Evolutionary conservation across 2,329 filamentous ascomycete genomes (phyloP).

Genomic region (Oidium heveae): DNA sequence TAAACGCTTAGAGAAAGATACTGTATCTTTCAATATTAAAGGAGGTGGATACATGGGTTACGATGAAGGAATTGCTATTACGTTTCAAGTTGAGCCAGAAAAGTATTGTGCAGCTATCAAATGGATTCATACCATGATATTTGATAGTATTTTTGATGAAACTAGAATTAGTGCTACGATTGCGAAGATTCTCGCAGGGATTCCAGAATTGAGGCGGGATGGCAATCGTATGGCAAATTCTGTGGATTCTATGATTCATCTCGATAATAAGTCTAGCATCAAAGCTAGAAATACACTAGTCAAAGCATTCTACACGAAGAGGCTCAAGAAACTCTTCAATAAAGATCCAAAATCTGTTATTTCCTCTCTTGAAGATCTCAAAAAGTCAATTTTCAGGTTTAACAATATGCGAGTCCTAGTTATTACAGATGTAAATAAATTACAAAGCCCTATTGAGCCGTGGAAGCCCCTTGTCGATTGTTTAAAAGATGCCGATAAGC

Average conservation of each 20-base stretch:
- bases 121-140: constrained; percentile 71
- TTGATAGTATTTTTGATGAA: constrained; percentile 68
- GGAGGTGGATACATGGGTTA: constrained; percentile 46
- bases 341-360: constrained; percentile 54
- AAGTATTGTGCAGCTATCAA: constrained; percentile 64
- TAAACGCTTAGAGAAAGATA: constrained; percentile 73
- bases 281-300: constrained; percentile 64
- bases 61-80: constrained; percentile 55
- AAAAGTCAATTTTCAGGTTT: constrained; percentile 52
- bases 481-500: constrained; percentile 17
- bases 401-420: constrained; percentile 71
- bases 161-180: constrained; percentile 35
- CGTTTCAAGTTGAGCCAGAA: constrained; percentile 65
- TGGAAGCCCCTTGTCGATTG: constrained; percentile 37
- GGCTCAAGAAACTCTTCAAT: constrained; percentile 56
- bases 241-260: constrained; percentile 55
- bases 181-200: constrained; percentile 66
- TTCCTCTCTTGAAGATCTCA: constrained; percentile 50
- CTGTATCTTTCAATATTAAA: constrained; percentile 56
- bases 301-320: constrained; percentile 66
- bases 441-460: constrained; percentile 48
- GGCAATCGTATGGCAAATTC: constrained; percentile 42
- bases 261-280: constrained; percentile 47
- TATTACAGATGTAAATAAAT: constrained; percentile 51
- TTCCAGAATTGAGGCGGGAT: constrained; percentile 76